Percentiles rank a stretch among this genome's conserved stretches.
These are phyloP conservation scores for Epichloe uncinata DNA, from an alignment of 2,329 filamentous ascomycete genomes.

Conservation along the genomic window DNA sequence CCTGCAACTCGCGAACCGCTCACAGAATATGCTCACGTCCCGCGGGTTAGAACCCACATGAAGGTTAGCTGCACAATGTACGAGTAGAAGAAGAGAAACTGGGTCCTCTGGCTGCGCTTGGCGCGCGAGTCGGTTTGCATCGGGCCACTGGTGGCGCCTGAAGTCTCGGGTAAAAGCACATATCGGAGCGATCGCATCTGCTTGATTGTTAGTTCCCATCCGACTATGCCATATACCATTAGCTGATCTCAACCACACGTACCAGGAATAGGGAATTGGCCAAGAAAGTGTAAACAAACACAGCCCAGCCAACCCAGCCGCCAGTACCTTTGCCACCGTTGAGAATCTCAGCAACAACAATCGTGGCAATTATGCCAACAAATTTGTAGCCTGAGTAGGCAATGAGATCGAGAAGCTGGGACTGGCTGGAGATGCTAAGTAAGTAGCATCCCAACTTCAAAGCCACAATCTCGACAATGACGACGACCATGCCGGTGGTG, in stretches of 20 bases:
- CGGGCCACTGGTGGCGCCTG: slow-evolving; percentile 48
- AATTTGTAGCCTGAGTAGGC: slow-evolving; percentile 99
- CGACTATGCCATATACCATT: neutral
- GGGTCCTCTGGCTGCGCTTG: slow-evolving; percentile 76
- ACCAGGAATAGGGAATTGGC: slow-evolving; percentile 95
- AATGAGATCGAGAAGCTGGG: slow-evolving; percentile 82
- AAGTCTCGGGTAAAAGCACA: slow-evolving; percentile 77
- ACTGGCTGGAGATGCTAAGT: slow-evolving; percentile 84
- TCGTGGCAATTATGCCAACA: slow-evolving; percentile 85
- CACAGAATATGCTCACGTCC: slow-evolving; percentile 14
- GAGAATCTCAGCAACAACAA: slow-evolving; percentile 63
- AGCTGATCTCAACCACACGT: slow-evolving; percentile 21
- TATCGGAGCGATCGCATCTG: slow-evolving; percentile 92
- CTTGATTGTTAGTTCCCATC: neutral
- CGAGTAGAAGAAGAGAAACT: slow-evolving; percentile 88
- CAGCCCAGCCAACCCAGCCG: slow-evolving; percentile 74
- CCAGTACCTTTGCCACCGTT: slow-evolving; percentile 72
- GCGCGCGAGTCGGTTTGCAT: slow-evolving; percentile 64
- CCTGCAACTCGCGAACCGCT: neutral
- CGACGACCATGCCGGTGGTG: slow-evolving; percentile 68
- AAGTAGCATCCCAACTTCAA: slow-evolving; percentile 90
- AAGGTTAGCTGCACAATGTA: slow-evolving; percentile 89
- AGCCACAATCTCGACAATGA: slow-evolving; percentile 77
- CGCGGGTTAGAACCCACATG: slow-evolving; percentile 62
- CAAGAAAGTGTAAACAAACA: slow-evolving; percentile 84